Percentiles rank a stretch among this genome's conserved stretches.
phyloP scores from a whole-genome alignment of 1,284 basidiomycete genomes.

The Volvariella surrecta region DNA sequence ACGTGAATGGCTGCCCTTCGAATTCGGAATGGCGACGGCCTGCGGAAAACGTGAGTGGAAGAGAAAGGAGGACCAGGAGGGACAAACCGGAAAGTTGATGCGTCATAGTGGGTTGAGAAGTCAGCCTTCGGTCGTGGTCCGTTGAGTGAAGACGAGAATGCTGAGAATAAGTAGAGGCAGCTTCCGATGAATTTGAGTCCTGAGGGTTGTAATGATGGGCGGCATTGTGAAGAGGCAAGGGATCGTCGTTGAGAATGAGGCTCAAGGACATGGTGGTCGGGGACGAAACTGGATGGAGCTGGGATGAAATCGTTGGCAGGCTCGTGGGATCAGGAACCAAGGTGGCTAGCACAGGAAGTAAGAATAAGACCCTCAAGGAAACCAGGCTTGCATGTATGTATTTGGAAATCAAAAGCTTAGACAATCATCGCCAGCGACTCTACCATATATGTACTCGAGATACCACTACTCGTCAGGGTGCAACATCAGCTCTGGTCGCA shows the following conservation, averaged over 20 bases:
- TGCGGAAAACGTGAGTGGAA: neutral
- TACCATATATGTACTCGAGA: constrained; percentile 6
- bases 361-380: constrained; percentile 5
- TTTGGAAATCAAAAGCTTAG: constrained; percentile 2
- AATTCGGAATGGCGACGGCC: neutral
- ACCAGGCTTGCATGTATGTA: constrained; percentile 2
- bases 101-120: neutral
- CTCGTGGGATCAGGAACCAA: constrained; percentile 20
- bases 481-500: constrained; percentile 89
- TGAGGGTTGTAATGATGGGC: constrained; percentile 14
- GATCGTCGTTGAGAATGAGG: constrained; percentile 67
- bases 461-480: constrained; percentile 41
- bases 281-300: constrained; percentile 2
- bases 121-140: neutral
- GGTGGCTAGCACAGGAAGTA: constrained; percentile 6
- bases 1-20: too few relatives aligned
- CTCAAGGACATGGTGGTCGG: constrained; percentile 53
- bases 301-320: constrained; percentile 7
- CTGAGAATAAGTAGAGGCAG: constrained; percentile 12
- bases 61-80: neutral
- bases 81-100: constrained; percentile 1
- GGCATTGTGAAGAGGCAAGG: constrained; percentile 21
- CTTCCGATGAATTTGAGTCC: too few relatives aligned
- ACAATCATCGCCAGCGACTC: neutral
- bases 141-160: constrained; percentile 1